Evolutionary conservation across 2,329 filamentous ascomycete species (phyloP), one percentile per base, ranked within the genome.

Genomic region (Grosmannia clavigera): DNA sequence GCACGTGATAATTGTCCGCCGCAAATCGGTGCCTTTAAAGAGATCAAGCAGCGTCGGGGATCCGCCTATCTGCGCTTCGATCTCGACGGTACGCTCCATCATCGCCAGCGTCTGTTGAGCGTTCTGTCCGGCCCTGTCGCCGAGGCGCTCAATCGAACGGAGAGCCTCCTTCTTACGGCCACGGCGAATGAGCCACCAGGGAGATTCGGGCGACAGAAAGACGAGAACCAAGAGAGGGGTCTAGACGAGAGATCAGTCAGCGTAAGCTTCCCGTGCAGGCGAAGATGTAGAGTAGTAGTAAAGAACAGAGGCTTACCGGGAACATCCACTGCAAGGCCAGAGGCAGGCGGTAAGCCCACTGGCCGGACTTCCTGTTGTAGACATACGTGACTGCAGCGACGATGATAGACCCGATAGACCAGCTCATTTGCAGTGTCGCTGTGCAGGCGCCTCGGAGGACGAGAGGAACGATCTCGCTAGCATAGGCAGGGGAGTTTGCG

Each of bases 371-470:
- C 51, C 66, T 67, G 63, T 82, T 74, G 72, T 82, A 83, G 55
- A 70, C 67, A 68, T 81, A 85, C 58, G 79, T 80, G 62, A 81
- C 75, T 61, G 71, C 81, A 38, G 75, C 78, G 29, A 85, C 82
- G 61, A 85, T 82, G 67, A 85, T 85, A 43, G 71, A 69, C 31
- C 82, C 82, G 67, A 85, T 80, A 22, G 81, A 78, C 82, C 82
- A 85, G 73, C 81, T 82, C 81, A 85, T 84, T 71, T 85, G 82
- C 70, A 85, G 66, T 77, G 81, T 85, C 70, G 81, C 78, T 2
- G 82, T 85, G 5, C 76, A 76, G 25, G 81, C 78, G 58, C 78
- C 82, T 68, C 82, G 72, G 59, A 86, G 70, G 66, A 72, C 72
- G 58, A 85, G 75, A 1, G 82, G 82, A 3, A 83, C 80, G 60